A percentile compares a stretch with the other conserved stretches of the same genome.
Conservation (phyloP, 768 basidiomycete species). For the Lactifluus rugatus region DNA sequence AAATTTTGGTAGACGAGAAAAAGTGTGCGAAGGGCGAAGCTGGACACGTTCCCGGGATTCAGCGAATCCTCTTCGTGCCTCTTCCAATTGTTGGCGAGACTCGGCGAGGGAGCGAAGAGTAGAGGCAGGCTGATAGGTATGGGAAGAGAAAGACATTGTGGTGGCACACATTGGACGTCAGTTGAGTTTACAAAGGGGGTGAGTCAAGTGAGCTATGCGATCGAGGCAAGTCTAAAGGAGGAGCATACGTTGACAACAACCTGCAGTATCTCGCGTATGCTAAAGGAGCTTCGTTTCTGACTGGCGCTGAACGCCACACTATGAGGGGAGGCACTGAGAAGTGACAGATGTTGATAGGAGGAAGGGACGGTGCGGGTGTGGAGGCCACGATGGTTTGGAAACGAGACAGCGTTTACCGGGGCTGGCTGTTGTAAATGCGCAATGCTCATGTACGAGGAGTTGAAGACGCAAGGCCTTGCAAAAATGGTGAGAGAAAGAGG, state of each 20-base stretch:
- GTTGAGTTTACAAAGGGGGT: conserved; percentile 16
- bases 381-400: conserved; percentile 15
- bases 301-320: conserved; percentile 35
- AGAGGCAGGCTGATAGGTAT: conserved; percentile 51
- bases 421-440: conserved; percentile 2
- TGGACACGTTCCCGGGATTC: conserved; percentile 60
- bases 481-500: background rate
- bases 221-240: conserved; percentile 7
- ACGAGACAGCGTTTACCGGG: conserved; percentile 9
- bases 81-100: conserved; percentile 63
- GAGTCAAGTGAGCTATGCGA: conserved; percentile 9
- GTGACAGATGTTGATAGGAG: conserved; percentile 12
- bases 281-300: conserved; percentile 66
- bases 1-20: conserved; percentile 67
- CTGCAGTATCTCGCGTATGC: conserved; percentile 67
- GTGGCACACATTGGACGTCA: background rate
- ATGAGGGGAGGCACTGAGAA: conserved; percentile 5
- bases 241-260: conserved; percentile 61
- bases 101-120: conserved; percentile 74
- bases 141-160: conserved; percentile 17
- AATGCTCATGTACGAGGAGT: conserved; percentile 6
- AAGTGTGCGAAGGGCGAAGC: conserved; percentile 64
- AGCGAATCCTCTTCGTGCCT: conserved; percentile 63
- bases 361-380: conserved; percentile 10
- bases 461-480: conserved; percentile 2